These are phyloP conservation scores for Bimuria novae-zelandiae DNA, from an alignment of 2,329 filamentous ascomycete species.

Conservation along the genomic window DNA sequence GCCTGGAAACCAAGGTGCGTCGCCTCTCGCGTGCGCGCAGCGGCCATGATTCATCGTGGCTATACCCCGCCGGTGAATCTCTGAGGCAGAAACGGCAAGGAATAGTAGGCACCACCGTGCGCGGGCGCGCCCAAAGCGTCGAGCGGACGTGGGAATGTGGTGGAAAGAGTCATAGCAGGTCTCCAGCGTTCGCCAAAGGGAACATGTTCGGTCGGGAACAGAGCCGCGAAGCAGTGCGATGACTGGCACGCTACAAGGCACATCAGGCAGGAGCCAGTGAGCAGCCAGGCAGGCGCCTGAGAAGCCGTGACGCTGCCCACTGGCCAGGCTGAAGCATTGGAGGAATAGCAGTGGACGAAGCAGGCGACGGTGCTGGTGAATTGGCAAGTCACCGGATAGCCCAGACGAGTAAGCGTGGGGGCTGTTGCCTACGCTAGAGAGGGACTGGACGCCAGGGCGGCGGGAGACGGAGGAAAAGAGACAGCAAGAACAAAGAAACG, in stretches of 20 bases:
- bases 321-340: constrained; percentile 30
- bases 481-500: constrained; percentile 9
- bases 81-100: constrained; percentile 29
- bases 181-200: constrained; percentile 19
- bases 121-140: constrained; percentile 14
- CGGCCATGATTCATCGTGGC: constrained; percentile 40
- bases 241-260: constrained; percentile 35
- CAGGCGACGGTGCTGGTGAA: constrained; percentile 27
- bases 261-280: constrained; percentile 27
- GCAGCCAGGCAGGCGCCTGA: constrained; percentile 5
- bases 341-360: constrained; percentile 14
- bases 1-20: constrained; percentile 34
- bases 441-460: constrained; percentile 1
- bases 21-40: constrained; percentile 23
- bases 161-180: constrained; percentile 35
- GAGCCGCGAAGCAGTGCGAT: constrained; percentile 20
- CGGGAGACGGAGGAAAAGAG: constrained; percentile 9
- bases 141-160: background rate
- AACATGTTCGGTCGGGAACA: constrained; percentile 21
- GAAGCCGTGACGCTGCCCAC: constrained; percentile 12
- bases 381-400: constrained; percentile 30
- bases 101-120: constrained; percentile 27
- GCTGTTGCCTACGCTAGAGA: constrained; percentile 25
- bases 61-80: constrained; percentile 28
- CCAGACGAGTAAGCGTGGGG: constrained; percentile 31